A percentile compares a stretch with the other conserved stretches of the same genome.
Evolutionary conservation across 441 rosid genomes (phyloP).

Genomic region (Brassica hybrid): DNA sequence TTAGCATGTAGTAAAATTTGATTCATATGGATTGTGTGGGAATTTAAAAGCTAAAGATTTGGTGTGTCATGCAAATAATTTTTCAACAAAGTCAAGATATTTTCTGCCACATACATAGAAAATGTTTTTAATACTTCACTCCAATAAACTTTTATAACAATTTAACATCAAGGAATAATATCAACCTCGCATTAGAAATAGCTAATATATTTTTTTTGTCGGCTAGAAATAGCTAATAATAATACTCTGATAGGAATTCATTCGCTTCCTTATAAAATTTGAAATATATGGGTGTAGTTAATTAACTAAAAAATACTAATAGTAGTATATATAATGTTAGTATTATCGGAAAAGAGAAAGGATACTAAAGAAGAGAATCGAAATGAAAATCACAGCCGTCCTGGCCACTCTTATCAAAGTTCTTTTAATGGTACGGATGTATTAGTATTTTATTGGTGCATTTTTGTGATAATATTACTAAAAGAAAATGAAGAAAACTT

Average conservation of each 20-base stretch:
- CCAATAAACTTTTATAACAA: not conserved
- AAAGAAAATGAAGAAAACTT: not conserved
- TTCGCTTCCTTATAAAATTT: not conserved
- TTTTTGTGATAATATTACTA: not conserved
- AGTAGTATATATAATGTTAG: not conserved
- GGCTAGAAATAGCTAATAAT: not conserved
- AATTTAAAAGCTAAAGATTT: slow-evolving; percentile 10
- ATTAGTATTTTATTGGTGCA: slow-evolving; percentile 15
- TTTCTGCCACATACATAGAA: slow-evolving; percentile 10
- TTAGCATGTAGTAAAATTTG: not conserved
- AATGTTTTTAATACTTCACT: slow-evolving; percentile 13
- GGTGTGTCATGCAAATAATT: slow-evolving; percentile 21
- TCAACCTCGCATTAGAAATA: slow-evolving; percentile 4
- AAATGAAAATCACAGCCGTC: slow-evolving; percentile 41
- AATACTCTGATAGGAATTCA: not conserved
- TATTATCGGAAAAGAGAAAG: not conserved
- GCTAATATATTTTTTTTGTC: too few species aligned
- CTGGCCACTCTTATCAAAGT: slow-evolving; percentile 17
- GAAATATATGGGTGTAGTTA: slow-evolving; percentile 16
- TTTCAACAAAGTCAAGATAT: slow-evolving; percentile 16
- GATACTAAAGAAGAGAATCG: slow-evolving; percentile 22
- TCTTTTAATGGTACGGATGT: slow-evolving; percentile 31
- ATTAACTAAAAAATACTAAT: not conserved
- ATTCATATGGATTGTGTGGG: slow-evolving; percentile 18
- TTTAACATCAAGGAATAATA: slow-evolving; percentile 8